Evolutionary conservation across 2,329 filamentous ascomycete genomes (phyloP).

Genomic region (Thielaviopsis ethacetica): DNA sequence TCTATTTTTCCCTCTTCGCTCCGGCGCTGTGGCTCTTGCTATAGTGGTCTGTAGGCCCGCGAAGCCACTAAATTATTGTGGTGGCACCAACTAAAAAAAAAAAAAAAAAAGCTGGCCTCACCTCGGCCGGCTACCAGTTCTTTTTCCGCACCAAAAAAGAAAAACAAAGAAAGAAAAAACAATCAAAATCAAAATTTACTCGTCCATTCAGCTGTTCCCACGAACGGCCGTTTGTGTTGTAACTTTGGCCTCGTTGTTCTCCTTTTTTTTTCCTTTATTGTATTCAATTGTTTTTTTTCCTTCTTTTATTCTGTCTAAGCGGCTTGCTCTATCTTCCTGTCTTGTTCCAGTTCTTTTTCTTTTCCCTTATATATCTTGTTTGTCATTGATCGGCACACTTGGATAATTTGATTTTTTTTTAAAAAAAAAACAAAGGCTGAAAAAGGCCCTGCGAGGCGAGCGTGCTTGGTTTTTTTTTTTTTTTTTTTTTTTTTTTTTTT

Average conservation of each 20-base stretch:
- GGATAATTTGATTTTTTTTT: background rate
- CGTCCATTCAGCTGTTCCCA: background rate
- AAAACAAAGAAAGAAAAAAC: background rate
- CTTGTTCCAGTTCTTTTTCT: background rate
- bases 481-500: background rate
- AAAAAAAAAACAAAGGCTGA: background rate
- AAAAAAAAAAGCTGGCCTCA: background rate
- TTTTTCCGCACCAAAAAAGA: background rate
- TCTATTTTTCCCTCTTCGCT: slow-evolving; percentile 13
- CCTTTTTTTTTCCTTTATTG: slow-evolving; percentile 5
- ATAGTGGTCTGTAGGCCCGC: background rate
- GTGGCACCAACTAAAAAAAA: background rate
- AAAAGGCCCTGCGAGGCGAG: background rate
- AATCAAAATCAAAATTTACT: background rate
- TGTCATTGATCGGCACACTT: background rate
- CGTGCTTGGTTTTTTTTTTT: too few relatives aligned
- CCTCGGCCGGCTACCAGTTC: background rate
- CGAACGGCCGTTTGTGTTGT: background rate
- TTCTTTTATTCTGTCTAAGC: background rate
- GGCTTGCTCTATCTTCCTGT: background rate
- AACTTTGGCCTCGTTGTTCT: background rate
- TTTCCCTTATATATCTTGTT: background rate
- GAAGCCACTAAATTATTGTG: background rate
- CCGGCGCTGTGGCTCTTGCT: background rate
- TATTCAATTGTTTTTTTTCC: background rate